Base-by-base conservation (phyloP, 805 yeast genomes). In the Kodamaea jinghongensis region DNA sequence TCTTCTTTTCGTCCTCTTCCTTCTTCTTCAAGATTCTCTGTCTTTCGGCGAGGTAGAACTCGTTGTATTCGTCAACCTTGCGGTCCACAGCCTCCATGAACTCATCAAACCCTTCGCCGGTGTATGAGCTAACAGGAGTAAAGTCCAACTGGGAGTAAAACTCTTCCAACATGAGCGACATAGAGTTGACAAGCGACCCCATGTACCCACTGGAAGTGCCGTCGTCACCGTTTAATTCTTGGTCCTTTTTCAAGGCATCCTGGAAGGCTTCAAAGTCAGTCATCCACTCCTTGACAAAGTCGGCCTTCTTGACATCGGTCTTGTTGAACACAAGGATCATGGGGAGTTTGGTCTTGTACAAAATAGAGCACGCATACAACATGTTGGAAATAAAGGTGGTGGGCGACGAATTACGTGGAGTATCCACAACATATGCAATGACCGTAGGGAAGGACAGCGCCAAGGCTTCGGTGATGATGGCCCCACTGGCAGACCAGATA, bases 401-500 rank as follows among this genome's bases (percentile, higher is more conserved):
- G 31, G 99, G 99, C 2, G 95, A 82, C 1, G 95, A 71, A 45
- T 90, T 85, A 59, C 99, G 76, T 36, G 99, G 99, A 1, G 99
- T 93, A 58, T 93, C 99, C 17, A 93, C 93, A 46, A 93, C 83
- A 60, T 93, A 93, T 0, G 98, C 98, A 47, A 93, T 79, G 17
- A 93, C 87, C 0, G 99, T 93, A 12, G 99, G 99, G 60, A 88
- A 87, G 3, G 95, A 80, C 0, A 96, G 84, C 1, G 98, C 99
- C 66, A 93, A 86, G 0, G 97, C 89, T 58, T 93, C 99, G 1
- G 98, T 91, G 43, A 93, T 85, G 46, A 93, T 93, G 15, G 96
- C 78, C 9, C 99, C 99, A 15, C 96, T 86, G 0, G 99, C 99
- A 33, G 95, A 83, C 99, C 99, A 93, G 31, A 93, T 89, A 60